Base-by-base conservation (phyloP, 176 grass and related monocot species). In the Alloteropsis semialata region DNA sequence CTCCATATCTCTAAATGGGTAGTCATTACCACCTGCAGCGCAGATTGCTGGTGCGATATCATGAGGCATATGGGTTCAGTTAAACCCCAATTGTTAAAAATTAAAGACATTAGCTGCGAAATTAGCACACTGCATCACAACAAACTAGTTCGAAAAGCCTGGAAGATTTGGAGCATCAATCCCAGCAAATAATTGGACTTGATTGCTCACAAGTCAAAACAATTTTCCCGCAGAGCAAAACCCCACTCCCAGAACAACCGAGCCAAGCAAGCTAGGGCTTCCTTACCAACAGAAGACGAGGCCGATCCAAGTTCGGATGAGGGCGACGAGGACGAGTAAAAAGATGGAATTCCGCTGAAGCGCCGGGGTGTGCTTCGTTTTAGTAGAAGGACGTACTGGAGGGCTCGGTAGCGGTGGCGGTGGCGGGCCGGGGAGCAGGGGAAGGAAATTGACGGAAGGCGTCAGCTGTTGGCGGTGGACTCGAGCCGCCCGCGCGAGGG, bases 221-320 rank as follows among this genome's bases (percentile, higher is more conserved):
- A 50, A 50, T 65, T 79, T 65, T 9, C 44, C 22, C 44, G 19
- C 60, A 37, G 29, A 37, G 0, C 60, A 66, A 50, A 66, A 51
- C 32, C 22, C 61, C 22, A 16, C 22, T 51, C 21, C 21, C 46
- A 53, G 68, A 74, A 9, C 61, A 46, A 34, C 21, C 60, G 21
- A 27, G 22, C 38, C 48, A 36, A 67, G 48, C 69, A 67, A 58
- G 48, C 37, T 75, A 87, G 84, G 84, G 84, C 48, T 55, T 79
- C 21, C 68, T 70, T 80, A 55, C 36, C 46, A 10, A 1, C 3
- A 69, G 21, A 70, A 57, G 21, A 56, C 18, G 30, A 25, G 25
- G 25, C 2, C 13, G 19, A 27, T 43, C 77, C 43, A 22, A 41
- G 27, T 19, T 12, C 36, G 34, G 45, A 30, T 32, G 29, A 19